Base-by-base conservation (phyloP, 768 basidiomycete genomes). In the Tephrocybe sp. region DNA sequence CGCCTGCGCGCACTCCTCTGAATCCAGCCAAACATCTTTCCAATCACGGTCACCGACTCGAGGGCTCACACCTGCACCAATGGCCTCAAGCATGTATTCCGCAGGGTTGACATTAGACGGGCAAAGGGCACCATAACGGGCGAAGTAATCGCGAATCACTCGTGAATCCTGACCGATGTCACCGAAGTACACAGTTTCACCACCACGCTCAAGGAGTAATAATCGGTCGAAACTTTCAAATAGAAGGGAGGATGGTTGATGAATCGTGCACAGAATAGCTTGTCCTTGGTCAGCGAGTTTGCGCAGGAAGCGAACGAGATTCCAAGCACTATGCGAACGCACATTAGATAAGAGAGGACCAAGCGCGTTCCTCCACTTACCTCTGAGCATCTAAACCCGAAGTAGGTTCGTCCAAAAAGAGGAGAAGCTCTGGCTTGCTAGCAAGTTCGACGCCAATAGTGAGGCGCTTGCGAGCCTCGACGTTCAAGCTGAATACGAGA, bases 401-500 rank as follows among this genome's bases (percentile, higher is more conserved):
- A 1, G 74, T 74, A 5, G 72, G 67, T 58, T 79, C 69, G 54
- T 83, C 86, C 51, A 87, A 66, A 74, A 88, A 86, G 16, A 92
- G 75, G 1, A 92, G 71, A 7, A 90, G 73, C 57, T 87, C 82
- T 0, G 90, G 90, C 63, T 93, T 92, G 66, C 88, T 87, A 15
- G 92, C 91, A 7, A 96, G 76, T 64, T 95, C 92, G 47, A 95
- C 92, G 49, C 90, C 93, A 57, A 95, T 95, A 1, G 92, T 94
- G 19, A 93, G 75, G 9, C 92, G 85, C 64, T 95, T 95, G 53
- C 90, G 78, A 7, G 86, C 82, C 57, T 86, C 87, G 19, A 82
- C 76, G 44, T 74, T 76, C 28, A 89, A 73, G 55, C 78, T 83
- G 63, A 81, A 80, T 13, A 94, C 87, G 56, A 94, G 73, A 0